Percentiles rank a stretch among this genome's conserved stretches.
Evolutionary conservation across 805 yeast species (phyloP).

Genomic region (Starmera quercuum): DNA sequence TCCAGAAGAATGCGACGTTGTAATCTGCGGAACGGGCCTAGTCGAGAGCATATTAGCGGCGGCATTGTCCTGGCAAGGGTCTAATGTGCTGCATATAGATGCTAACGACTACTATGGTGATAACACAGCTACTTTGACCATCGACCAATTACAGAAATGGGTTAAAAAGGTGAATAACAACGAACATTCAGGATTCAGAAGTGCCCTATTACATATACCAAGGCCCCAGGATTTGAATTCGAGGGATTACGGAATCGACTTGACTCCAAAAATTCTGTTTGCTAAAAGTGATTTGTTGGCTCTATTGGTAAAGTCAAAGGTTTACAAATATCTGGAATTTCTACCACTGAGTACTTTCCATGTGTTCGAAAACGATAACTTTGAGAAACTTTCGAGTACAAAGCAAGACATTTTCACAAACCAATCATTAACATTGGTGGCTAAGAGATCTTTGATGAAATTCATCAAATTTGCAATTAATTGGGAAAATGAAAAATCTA

Average conservation of each 20-base stretch:
- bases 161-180: conserved; percentile 54
- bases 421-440: conserved; percentile 62
- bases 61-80: conserved; percentile 96
- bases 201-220: conserved; percentile 79
- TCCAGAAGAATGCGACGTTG: conserved; percentile 76
- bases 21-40: conserved; percentile 89
- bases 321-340: conserved; percentile 86
- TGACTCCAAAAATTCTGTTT: conserved; percentile 81
- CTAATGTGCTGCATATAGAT: conserved; percentile 87
- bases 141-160: conserved; percentile 84
- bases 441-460: conserved; percentile 84
- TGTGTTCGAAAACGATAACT: conserved; percentile 87
- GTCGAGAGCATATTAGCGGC: conserved; percentile 87
- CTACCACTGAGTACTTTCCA: conserved; percentile 85
- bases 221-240: conserved; percentile 40
- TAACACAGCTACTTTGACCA: conserved; percentile 73
- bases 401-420: conserved; percentile 93
- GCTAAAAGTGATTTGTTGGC: conserved; percentile 84
- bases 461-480: conserved; percentile 80
- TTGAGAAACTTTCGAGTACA: conserved; percentile 78
- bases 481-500: conserved; percentile 52
- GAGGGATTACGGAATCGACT: conserved; percentile 78
- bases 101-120: conserved; percentile 84
- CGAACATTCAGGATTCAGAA: conserved; percentile 35
- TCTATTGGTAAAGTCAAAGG: conserved; percentile 74